These are phyloP conservation scores for Glaciozyma antarctica DNA, from an alignment of 768 basidiomycete species.

Conservation along the genomic window DNA sequence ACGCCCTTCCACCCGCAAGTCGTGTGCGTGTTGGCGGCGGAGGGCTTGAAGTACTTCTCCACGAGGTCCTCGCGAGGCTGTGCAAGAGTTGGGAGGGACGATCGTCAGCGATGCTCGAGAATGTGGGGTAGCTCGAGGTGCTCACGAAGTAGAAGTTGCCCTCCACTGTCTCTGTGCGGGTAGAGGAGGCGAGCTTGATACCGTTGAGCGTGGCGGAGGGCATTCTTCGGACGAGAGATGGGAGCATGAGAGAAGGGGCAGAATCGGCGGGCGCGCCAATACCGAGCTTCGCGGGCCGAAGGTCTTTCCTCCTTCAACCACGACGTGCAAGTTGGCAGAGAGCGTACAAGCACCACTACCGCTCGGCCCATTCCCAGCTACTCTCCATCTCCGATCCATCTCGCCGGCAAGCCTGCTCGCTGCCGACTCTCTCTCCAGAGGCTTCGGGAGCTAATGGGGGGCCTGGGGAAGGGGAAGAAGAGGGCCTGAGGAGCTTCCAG, in stretches of 20 bases:
- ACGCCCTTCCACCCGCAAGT: conserved; percentile 65
- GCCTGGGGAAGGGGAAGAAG: too few relatives aligned
- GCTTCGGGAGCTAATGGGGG: too few relatives aligned
- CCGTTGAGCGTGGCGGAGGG: conserved; percentile 52
- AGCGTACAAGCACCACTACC: too few relatives aligned
- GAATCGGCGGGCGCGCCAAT: too few relatives aligned
- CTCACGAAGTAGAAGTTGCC: conserved; percentile 16
- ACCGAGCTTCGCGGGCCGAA: too few relatives aligned
- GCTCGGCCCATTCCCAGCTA: too few relatives aligned
- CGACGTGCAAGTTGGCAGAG: too few relatives aligned
- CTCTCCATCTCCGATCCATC: too few relatives aligned
- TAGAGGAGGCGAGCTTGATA: conserved; percentile 52
- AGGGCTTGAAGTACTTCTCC: conserved; percentile 45
- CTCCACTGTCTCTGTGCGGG: conserved; percentile 48
- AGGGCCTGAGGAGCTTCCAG: too few relatives aligned
- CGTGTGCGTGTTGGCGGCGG: conserved; percentile 45
- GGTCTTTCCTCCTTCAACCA: too few relatives aligned
- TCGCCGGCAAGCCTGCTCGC: too few relatives aligned
- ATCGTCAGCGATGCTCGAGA: neutral
- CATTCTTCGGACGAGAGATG: conserved; percentile 18
- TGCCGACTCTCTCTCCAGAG: too few relatives aligned
- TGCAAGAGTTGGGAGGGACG: neutral
- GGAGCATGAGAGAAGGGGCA: neutral
- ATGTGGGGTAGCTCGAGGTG: neutral
- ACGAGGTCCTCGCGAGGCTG: conserved; percentile 55